Evolutionary conservation across 164 flowering plant genomes (phyloP).

Genomic region (Umbilicus rupestris): DNA sequence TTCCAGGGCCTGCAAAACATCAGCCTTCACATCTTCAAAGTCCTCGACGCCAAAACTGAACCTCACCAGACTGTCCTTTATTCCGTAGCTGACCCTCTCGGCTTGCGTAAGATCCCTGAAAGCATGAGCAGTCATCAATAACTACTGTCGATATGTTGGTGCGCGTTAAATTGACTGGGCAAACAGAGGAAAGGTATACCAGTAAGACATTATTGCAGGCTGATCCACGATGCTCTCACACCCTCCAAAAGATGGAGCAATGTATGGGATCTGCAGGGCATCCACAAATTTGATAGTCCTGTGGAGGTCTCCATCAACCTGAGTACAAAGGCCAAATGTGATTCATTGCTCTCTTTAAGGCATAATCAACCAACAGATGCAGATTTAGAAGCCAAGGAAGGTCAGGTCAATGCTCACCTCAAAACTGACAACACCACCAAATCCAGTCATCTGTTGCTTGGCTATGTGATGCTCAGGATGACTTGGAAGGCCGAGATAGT

Average conservation of each 20-base stretch:
- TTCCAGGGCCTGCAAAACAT: conserved; percentile 78
- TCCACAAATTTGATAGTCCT: conserved; percentile 67
- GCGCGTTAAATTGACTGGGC: neutral
- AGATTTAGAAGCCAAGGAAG: too few relatives aligned
- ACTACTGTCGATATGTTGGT: neutral
- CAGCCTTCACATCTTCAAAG: conserved; percentile 82
- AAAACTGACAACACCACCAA: conserved; percentile 98
- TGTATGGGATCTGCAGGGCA: conserved; percentile 73
- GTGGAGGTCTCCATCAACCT: conserved; percentile 77
- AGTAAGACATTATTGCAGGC: conserved; percentile 97
- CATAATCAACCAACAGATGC: too few relatives aligned
- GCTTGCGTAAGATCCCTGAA: conserved; percentile 70
- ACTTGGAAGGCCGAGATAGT: conserved; percentile 89
- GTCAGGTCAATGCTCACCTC: conserved; percentile 56
- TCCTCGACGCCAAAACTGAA: conserved; percentile 96
- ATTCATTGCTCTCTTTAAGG: too few relatives aligned
- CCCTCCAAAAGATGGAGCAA: conserved; percentile 97
- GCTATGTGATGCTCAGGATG: conserved; percentile 86
- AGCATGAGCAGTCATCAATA: neutral
- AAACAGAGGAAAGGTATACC: conserved; percentile 29
- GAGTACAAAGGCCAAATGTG: neutral
- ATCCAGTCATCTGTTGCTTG: conserved; percentile 86
- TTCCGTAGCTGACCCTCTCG: conserved; percentile 69
- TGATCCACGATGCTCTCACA: conserved; percentile 97
- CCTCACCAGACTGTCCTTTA: conserved; percentile 79